Percentiles rank a stretch among this genome's conserved stretches.
Evolutionary conservation across 2,329 filamentous ascomycete species (phyloP).

Genomic region (Dissoconium aciculare): DNA sequence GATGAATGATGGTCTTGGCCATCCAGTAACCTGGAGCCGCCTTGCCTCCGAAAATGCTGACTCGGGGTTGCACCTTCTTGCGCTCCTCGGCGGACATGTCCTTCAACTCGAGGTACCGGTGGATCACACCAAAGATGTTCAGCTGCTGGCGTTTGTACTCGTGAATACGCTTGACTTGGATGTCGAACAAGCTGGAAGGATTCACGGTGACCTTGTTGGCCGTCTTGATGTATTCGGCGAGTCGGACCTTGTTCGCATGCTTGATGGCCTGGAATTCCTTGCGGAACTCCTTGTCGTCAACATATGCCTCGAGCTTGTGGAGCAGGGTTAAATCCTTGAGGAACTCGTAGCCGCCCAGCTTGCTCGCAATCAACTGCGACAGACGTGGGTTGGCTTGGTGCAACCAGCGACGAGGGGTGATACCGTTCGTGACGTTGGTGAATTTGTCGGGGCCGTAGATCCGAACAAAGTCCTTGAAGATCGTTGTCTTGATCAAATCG

Average conservation of each 20-base stretch:
- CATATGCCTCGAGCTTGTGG: slow-evolving; percentile 69
- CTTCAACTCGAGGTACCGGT: slow-evolving; percentile 84
- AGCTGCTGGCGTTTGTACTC: slow-evolving; percentile 97
- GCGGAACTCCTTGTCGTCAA: slow-evolving; percentile 78
- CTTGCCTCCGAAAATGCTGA: slow-evolving; percentile 95
- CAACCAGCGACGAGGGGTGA: slow-evolving; percentile 89
- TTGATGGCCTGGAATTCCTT: slow-evolving; percentile 96
- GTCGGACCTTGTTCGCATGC: slow-evolving; percentile 80
- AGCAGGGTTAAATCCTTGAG: slow-evolving; percentile 79
- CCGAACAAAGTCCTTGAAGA: slow-evolving; percentile 95
- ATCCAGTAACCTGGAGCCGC: slow-evolving; percentile 99
- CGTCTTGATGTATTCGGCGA: slow-evolving; percentile 81
- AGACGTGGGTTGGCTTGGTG: slow-evolving; percentile 92
- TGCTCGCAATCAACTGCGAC: slow-evolving; percentile 81
- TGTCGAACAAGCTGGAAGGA: slow-evolving; percentile 77
- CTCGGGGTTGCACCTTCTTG: slow-evolving; percentile 74
- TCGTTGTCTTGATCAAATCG: slow-evolving; percentile 95
- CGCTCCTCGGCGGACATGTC: slow-evolving; percentile 65
- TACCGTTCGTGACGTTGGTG: slow-evolving; percentile 95
- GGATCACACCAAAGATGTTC: slow-evolving; percentile 96
- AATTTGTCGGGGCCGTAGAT: slow-evolving; percentile 96
- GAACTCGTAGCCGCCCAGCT: slow-evolving; percentile 69
- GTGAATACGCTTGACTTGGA: slow-evolving; percentile 97
- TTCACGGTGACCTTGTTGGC: slow-evolving; percentile 71
- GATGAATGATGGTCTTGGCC: slow-evolving; percentile 88